phyloP scores from a whole-genome alignment of 257 asterid species.

The Orobanche coerulescens region DNA sequence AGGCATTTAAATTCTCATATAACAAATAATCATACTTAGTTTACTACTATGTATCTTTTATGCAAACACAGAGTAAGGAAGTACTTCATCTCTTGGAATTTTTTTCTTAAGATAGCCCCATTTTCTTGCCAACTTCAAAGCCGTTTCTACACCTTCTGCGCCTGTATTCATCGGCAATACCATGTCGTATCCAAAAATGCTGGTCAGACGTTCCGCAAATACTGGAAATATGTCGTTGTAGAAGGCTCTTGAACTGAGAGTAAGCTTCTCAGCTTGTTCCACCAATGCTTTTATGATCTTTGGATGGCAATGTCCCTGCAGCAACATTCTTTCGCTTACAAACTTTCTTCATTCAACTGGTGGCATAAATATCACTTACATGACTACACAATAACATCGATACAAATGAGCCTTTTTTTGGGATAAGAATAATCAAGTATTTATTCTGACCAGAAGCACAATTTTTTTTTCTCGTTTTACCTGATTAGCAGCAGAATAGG shows the following conservation, averaged over 20 bases:
- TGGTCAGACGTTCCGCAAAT: slow-evolving; percentile 66
- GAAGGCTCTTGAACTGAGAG: slow-evolving; percentile 98
- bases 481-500: slow-evolving; percentile 98
- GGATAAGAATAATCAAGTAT: background rate
- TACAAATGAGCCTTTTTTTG: background rate
- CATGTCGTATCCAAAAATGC: slow-evolving; percentile 88
- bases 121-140: slow-evolving; percentile 80
- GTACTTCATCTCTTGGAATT: slow-evolving; percentile 77
- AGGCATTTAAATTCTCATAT: background rate
- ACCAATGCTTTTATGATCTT: slow-evolving; percentile 70
- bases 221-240: slow-evolving; percentile 73
- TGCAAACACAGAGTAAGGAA: background rate
- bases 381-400: background rate
- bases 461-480: slow-evolving; percentile 23
- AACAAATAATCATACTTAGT: background rate
- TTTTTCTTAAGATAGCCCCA: slow-evolving; percentile 89
- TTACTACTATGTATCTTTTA: background rate
- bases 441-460: background rate
- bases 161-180: slow-evolving; percentile 97
- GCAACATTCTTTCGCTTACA: slow-evolving; percentile 14
- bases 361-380: background rate
- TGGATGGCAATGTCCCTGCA: slow-evolving; percentile 98
- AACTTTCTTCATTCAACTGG: slow-evolving; percentile 4
- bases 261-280: slow-evolving; percentile 78
- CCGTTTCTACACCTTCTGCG: slow-evolving; percentile 98